Evolutionary conservation across 176 grass and related monocot species (phyloP).

Genomic region (Otatea glauca): DNA sequence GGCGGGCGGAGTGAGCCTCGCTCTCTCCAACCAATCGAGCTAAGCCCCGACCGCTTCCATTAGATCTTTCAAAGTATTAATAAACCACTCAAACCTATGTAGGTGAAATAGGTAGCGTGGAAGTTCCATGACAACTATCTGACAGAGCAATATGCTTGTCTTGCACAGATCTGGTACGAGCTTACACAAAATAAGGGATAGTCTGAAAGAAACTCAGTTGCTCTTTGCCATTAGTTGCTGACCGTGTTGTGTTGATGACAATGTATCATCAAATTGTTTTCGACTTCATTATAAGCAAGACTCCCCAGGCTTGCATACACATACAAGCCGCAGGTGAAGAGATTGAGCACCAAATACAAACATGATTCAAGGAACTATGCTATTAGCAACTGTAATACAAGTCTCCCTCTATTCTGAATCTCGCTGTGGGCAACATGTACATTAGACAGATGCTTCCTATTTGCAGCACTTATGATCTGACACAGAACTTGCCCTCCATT

Average conservation of each 20-base stretch:
- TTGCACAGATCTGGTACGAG: not conserved
- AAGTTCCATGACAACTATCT: not conserved
- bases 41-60: too few relatives aligned
- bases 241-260: not conserved
- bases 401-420: slow-evolving; percentile 13
- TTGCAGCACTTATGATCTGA: slow-evolving; percentile 14
- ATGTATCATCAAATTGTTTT: slow-evolving; percentile 16
- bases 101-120: not conserved
- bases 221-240: not conserved
- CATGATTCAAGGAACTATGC: not conserved
- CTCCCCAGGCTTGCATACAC: not conserved
- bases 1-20: too few relatives aligned
- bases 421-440: not conserved
- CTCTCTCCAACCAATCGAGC: too few relatives aligned
- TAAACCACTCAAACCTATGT: not conserved
- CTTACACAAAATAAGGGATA: slow-evolving; percentile 9
- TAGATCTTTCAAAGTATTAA: slow-evolving; percentile 10
- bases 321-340: not conserved
- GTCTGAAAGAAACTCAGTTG: slow-evolving; percentile 4
- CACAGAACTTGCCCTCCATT: slow-evolving; percentile 26
- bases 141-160: not conserved
- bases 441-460: slow-evolving; percentile 22
- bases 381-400: slow-evolving; percentile 23
- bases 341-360: not conserved
- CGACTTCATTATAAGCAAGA: not conserved